Percentiles rank a stretch among this genome's conserved stretches.
phyloP scores from a whole-genome alignment of 345 rosid species.

The Microthlaspi erraticum region DNA sequence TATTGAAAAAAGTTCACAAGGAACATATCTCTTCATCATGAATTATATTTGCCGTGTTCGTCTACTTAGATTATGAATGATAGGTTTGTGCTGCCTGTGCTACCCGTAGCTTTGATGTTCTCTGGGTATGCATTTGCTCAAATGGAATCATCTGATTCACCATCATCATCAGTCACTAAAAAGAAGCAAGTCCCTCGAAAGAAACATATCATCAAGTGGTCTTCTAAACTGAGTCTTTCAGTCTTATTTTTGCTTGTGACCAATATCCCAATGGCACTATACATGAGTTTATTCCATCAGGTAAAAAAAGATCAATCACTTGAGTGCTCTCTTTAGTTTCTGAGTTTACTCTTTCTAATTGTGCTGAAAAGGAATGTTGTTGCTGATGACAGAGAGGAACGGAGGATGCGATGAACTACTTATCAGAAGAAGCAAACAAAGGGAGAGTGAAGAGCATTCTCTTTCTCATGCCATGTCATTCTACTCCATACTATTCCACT shows the following conservation, averaged over 20 bases:
- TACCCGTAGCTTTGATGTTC: conserved; percentile 86
- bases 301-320: conserved; percentile 43
- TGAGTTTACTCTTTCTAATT: conserved; percentile 1
- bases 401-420: conserved; percentile 88
- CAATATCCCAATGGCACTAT: conserved; percentile 86
- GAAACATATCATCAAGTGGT: conserved; percentile 44
- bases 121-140: conserved; percentile 74
- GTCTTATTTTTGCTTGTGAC: conserved; percentile 76
- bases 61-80: conserved; percentile 48
- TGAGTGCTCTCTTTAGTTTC: background rate
- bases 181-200: conserved; percentile 49
- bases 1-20: background rate
- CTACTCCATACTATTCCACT: conserved; percentile 88
- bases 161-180: conserved; percentile 24
- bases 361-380: conserved; percentile 27
- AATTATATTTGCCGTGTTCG: conserved; percentile 36
- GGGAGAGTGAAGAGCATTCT: conserved; percentile 67
- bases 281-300: conserved; percentile 92
- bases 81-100: conserved; percentile 96
- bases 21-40: conserved; percentile 29
- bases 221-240: conserved; percentile 53
- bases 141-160: conserved; percentile 50
- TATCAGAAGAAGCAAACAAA: conserved; percentile 72
- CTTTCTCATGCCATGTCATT: conserved; percentile 94
- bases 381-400: conserved; percentile 77